phyloP scores from a whole-genome alignment of 164 flowering plant species.

The Annona cherimola region DNA sequence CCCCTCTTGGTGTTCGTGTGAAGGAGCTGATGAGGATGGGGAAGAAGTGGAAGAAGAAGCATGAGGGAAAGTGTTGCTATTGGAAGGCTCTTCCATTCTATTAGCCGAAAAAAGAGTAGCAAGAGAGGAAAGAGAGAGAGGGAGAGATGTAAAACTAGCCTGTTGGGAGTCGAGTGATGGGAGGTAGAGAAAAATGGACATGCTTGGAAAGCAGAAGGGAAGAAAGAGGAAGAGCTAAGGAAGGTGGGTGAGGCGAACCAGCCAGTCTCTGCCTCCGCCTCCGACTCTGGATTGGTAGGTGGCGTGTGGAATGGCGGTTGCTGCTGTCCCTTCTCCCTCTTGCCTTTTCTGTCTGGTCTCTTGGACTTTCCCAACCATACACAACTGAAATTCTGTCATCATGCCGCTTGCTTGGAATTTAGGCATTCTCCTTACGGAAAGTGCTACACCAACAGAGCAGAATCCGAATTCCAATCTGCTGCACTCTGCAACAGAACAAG shows the following conservation, averaged over 20 bases:
- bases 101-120: background rate
- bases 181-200: background rate
- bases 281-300: background rate
- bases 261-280: background rate
- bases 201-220: background rate
- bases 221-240: background rate
- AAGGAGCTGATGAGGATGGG: slow-evolving; percentile 10
- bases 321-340: background rate
- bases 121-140: background rate
- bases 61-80: background rate
- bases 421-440: no score
- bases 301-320: background rate
- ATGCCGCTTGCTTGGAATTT: no score
- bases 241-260: background rate
- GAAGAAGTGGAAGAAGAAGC: slow-evolving; percentile 20
- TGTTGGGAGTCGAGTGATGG: background rate
- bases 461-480: no score
- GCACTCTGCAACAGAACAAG: no score
- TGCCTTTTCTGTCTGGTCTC: background rate
- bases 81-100: slow-evolving; percentile 1
- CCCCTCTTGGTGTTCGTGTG: slow-evolving; percentile 5
- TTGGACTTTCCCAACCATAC: background rate
- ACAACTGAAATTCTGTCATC: no score
- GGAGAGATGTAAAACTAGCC: background rate
- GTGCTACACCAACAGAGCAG: no score